Percentiles rank a stretch among this genome's conserved stretches.
phyloP scores from a whole-genome alignment of 257 asterid genomes.

The Ballota nigra region DNA sequence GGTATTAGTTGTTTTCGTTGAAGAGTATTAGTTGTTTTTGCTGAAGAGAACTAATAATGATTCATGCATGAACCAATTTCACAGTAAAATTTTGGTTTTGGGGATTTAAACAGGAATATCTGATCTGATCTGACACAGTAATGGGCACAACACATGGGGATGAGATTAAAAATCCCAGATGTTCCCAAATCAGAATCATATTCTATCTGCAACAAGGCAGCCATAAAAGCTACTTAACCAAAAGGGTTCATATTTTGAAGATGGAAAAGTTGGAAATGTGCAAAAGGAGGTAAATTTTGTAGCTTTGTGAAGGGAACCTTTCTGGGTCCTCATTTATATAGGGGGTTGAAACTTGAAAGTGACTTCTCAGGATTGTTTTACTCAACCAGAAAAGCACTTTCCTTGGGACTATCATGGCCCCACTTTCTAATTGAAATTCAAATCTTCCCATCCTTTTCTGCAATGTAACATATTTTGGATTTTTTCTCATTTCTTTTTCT shows the following conservation, averaged over 20 bases:
- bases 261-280: constrained; percentile 10
- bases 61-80: no score
- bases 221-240: constrained; percentile 26
- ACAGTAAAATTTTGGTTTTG: constrained; percentile 1
- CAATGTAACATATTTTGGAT: background rate
- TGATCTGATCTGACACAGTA: constrained; percentile 20
- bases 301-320: constrained; percentile 30
- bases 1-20: no score
- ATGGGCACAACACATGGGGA: constrained; percentile 25
- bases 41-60: no score
- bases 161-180: background rate
- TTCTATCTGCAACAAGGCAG: constrained; percentile 38
- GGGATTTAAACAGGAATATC: constrained; percentile 10
- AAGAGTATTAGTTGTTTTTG: no score
- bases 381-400: constrained; percentile 22
- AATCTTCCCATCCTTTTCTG: constrained; percentile 12
- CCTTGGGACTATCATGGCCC: constrained; percentile 24
- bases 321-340: background rate
- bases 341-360: constrained; percentile 41
- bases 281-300: constrained; percentile 25
- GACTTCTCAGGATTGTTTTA: constrained; percentile 35
- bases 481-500: constrained; percentile 7
- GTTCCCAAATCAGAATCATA: constrained; percentile 36
- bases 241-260: constrained; percentile 37
- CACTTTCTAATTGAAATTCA: constrained; percentile 19